Evolutionary conservation across 1,284 basidiomycete species (phyloP).

Genomic region (Ganoderma sp.): DNA sequence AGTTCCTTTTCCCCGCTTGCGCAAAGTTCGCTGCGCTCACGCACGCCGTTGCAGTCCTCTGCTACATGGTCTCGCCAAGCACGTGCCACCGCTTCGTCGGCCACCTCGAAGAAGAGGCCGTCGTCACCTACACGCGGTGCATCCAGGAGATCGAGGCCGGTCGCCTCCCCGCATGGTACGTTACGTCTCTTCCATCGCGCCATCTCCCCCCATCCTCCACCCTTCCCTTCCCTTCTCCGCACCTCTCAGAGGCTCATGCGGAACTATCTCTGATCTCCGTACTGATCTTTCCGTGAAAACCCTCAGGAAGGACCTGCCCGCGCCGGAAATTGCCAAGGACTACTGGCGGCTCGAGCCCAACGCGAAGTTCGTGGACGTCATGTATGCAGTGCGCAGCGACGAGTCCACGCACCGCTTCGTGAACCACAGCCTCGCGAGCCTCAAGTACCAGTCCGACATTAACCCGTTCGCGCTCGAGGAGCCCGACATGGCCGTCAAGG

Average conservation of each 20-base stretch:
- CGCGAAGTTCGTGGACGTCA: slow-evolving; percentile 85
- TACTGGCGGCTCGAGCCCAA: slow-evolving; percentile 86
- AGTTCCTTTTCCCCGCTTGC: slow-evolving; percentile 18
- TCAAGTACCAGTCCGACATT: slow-evolving; percentile 77
- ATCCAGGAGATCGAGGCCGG: slow-evolving; percentile 88
- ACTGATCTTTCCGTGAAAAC: background rate
- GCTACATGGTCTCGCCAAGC: slow-evolving; percentile 83
- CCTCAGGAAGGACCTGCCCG: slow-evolving; percentile 62
- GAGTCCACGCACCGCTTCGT: slow-evolving; percentile 93
- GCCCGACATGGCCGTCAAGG: slow-evolving; percentile 84
- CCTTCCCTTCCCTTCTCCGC: background rate
- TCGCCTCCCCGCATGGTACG: slow-evolving; percentile 83
- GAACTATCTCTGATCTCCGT: background rate
- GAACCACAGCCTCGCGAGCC: slow-evolving; percentile 90
- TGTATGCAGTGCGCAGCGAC: slow-evolving; percentile 91
- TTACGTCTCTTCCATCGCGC: slow-evolving; percentile 26
- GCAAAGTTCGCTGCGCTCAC: background rate
- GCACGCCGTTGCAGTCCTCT: slow-evolving; percentile 60
- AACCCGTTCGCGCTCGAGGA: slow-evolving; percentile 94
- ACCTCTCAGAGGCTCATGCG: background rate
- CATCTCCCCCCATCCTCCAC: background rate
- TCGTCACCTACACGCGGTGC: slow-evolving; percentile 82
- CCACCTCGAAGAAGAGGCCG: slow-evolving; percentile 95
- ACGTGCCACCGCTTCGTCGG: slow-evolving; percentile 94
- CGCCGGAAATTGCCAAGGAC: slow-evolving; percentile 90